A percentile compares a stretch with the other conserved stretches of the same genome.
Evolutionary conservation across 768 basidiomycete genomes (phyloP).

Genomic region (Leccinum subtestaceum): DNA sequence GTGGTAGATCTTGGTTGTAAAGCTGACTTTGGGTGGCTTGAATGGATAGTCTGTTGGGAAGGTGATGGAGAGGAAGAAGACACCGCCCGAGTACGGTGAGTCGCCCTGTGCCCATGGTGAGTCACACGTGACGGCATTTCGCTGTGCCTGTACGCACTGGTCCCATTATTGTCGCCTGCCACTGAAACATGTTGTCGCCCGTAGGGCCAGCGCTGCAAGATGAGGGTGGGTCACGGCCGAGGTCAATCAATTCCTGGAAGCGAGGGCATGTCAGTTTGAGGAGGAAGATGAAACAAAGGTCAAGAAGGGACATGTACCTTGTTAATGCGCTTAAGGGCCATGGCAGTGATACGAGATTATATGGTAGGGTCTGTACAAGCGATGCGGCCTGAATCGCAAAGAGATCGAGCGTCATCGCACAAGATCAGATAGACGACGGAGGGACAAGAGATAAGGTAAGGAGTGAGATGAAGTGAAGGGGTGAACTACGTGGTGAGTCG

Average conservation of each 20-base stretch:
- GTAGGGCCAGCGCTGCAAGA: conserved; percentile 99
- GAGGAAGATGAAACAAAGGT: neutral
- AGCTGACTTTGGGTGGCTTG: conserved; percentile 99
- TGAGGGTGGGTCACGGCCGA: conserved; percentile 98
- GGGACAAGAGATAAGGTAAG: neutral
- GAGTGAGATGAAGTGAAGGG: neutral
- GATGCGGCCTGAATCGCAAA: conserved; percentile 14
- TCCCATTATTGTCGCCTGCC: conserved; percentile 99
- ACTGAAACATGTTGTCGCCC: conserved; percentile 98
- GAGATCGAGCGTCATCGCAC: conserved; percentile 38
- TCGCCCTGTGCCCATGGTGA: conserved; percentile 63
- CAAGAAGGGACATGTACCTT: conserved; percentile 55
- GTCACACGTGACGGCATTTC: conserved; percentile 18
- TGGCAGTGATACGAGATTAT: conserved; percentile 32
- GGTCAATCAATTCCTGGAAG: conserved; percentile 92
- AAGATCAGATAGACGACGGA: conserved; percentile 28
- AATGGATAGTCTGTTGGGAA: conserved; percentile 99
- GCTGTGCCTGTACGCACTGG: conserved; percentile 59
- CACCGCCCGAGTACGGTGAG: conserved; percentile 97
- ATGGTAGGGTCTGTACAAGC: conserved; percentile 15
- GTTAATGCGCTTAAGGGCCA: conserved; percentile 99
- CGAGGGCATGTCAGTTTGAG: neutral
- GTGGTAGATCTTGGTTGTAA: conserved; percentile 99
- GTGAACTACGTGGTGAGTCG: neutral
- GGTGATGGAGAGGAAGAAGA: conserved; percentile 94